Evolutionary conservation across 345 rosid genomes (phyloP), one percentile per base, ranked within the genome.

Genomic region (Brassica juncea): DNA sequence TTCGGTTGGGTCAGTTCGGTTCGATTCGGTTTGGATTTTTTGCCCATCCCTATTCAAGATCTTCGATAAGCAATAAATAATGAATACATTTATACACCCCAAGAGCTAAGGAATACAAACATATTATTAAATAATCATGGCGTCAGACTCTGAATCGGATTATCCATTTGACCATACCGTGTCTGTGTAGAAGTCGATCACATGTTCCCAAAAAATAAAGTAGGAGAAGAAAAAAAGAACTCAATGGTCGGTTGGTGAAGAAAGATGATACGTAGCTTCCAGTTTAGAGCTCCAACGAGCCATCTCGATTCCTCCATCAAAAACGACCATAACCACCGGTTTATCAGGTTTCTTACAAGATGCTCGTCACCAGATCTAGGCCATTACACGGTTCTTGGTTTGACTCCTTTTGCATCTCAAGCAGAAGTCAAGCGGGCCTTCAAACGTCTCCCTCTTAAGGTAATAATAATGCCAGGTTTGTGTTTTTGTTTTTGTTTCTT

Each of bases 361-460:
- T 67, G 82, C 2, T 73, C 59, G 1, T 8, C 65, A 47, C 16
- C 78, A 47, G 32, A 79, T 58, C 61, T 66, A 31, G 52, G 34
- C 78, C 72, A 79, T 37, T 83, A 71, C 72, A 47, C 77, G 49
- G 19, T 72, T 77, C 85, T 83, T 37, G 85, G 85, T 2, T 65
- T 82, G 71, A 79, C 80, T 34, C 75, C 77, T 62, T 54, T 75
- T 11, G 81, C 83, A 55, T 75, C 81, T 30, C 82, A 75, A 62
- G 44, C 81, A 4, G 78, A 79, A 59, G 83, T 79, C 75, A 79
- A 76, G 11, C 77, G 76, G 1, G 80, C 74, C n/a, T 79, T 71
- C 44, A 79, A 71, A 65, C 78, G 83, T 77, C 83, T 83, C n/a
- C 80, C 82, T 66, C 80, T 82, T 37, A 78, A 79, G 83, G 81